phyloP scores from a whole-genome alignment of 2,329 filamentous ascomycete species.

The Colletotrichum tamarilloi region DNA sequence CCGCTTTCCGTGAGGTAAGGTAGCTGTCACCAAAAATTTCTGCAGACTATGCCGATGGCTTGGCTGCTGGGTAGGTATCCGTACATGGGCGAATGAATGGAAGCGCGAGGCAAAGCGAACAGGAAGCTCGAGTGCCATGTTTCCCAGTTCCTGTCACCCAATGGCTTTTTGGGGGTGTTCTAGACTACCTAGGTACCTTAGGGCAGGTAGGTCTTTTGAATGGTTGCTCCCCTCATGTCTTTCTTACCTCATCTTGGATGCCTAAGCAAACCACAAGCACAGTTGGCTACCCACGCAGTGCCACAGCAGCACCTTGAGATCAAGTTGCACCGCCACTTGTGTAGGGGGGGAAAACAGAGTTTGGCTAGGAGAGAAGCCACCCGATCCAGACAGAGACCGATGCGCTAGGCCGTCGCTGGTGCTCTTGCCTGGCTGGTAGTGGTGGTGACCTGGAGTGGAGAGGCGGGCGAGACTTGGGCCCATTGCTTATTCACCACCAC shows the following conservation, averaged over 20 bases:
- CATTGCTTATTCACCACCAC: not conserved
- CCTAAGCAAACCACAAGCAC: not conserved
- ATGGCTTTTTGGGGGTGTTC: not conserved
- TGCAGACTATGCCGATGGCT: not conserved
- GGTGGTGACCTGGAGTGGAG: conserved; percentile 19
- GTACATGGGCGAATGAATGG: not conserved
- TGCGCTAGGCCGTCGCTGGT: conserved; percentile 1
- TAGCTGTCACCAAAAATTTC: not conserved
- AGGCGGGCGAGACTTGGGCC: not conserved
- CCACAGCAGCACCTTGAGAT: not conserved
- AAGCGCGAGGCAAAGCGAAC: not conserved
- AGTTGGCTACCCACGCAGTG: not conserved
- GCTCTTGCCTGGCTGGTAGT: not conserved
- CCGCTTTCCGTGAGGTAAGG: not conserved
- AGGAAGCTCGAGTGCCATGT: not conserved
- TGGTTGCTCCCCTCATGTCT: not conserved
- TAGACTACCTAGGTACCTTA: not conserved
- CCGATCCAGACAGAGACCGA: not conserved
- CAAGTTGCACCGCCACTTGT: conserved; percentile 19
- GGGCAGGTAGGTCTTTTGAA: not conserved
- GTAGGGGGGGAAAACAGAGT: not conserved
- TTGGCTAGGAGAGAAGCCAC: conserved; percentile 5
- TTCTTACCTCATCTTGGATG: not conserved
- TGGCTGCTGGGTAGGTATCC: not conserved
- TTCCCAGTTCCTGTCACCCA: not conserved